A percentile compares a stretch with the other conserved stretches of the same genome.
These are phyloP conservation scores for Malus hybrid DNA, from an alignment of 331 rosid species.

Conservation along the genomic window DNA sequence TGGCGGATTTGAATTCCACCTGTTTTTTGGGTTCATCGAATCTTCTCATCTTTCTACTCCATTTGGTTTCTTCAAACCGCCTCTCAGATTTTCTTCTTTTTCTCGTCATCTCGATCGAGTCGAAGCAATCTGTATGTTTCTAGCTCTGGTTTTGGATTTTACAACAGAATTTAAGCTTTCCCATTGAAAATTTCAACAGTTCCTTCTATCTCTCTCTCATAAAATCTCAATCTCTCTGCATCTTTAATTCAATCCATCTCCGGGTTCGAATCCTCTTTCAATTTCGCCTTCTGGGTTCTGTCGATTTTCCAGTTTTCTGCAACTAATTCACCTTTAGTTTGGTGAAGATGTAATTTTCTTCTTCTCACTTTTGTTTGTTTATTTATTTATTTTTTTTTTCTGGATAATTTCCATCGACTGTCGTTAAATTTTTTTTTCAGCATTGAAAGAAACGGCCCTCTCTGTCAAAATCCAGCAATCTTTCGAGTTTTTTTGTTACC, in stretches of 20 bases:
- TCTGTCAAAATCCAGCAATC: not conserved
- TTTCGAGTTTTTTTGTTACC: not conserved
- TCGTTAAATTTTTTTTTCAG: not conserved
- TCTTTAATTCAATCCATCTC: slow-evolving; percentile 10
- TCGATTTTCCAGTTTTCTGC: not conserved
- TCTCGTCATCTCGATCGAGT: not conserved
- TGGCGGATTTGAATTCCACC: slow-evolving; percentile 1
- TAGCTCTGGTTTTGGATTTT: slow-evolving; percentile 2
- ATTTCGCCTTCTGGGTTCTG: not conserved
- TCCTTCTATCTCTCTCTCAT: slow-evolving; percentile 1
- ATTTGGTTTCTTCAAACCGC: not conserved
- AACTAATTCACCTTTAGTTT: not conserved
- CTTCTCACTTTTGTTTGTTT: not conserved
- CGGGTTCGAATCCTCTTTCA: not conserved
- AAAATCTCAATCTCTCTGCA: not conserved
- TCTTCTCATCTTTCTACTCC: not conserved
- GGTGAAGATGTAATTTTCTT: not conserved
- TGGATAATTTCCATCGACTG: not conserved
- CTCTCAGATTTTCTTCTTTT: not conserved
- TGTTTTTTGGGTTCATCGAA: not conserved
- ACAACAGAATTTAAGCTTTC: not conserved
- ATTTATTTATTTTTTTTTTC: not conserved
- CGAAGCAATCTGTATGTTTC: not conserved
- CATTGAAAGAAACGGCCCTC: not conserved
- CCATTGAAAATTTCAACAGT: not conserved